A percentile compares a stretch with the other conserved stretches of the same genome.
Evolutionary conservation across 2,329 filamentous ascomycete genomes (phyloP).

Genomic region (Aspergillus pseudoglaucus): DNA sequence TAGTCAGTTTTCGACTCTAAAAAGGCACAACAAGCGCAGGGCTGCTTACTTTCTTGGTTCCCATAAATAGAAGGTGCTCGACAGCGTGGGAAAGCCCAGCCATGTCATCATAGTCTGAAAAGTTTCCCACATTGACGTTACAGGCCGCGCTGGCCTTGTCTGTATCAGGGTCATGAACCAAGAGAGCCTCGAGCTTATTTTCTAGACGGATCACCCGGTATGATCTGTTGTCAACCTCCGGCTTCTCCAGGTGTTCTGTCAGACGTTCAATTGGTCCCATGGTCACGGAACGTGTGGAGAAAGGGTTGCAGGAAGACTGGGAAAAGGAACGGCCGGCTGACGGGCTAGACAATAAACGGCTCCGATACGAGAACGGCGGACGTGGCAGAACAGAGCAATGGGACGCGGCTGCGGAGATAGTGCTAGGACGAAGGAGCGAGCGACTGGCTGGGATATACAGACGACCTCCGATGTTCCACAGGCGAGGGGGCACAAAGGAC

Average conservation of each 20-base stretch:
- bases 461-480: slow-evolving; percentile 12
- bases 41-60: slow-evolving; percentile 71
- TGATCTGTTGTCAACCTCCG: slow-evolving; percentile 73
- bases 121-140: slow-evolving; percentile 93
- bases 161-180: slow-evolving; percentile 90
- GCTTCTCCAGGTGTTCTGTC: slow-evolving; percentile 72
- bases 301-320: slow-evolving; percentile 12
- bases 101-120: slow-evolving; percentile 85
- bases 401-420: slow-evolving; percentile 11
- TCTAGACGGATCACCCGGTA: slow-evolving; percentile 81
- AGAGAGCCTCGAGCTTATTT: slow-evolving; percentile 82
- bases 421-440: slow-evolving; percentile 8
- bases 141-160: slow-evolving; percentile 95
- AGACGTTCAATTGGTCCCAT: slow-evolving; percentile 41
- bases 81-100: slow-evolving; percentile 94
- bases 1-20: slow-evolving; percentile 1
- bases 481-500: slow-evolving; percentile 12
- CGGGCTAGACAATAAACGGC: slow-evolving; percentile 4
- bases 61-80: slow-evolving; percentile 97
- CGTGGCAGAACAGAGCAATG: slow-evolving; percentile 12
- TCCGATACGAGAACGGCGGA: slow-evolving; percentile 5
- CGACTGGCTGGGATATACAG: slow-evolving; percentile 8
- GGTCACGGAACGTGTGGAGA: slow-evolving; percentile 14
- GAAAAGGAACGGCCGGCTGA: slow-evolving; percentile 13
- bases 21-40: background rate